Evolutionary conservation across 352 stramenopile genomes (phyloP), one percentile per base, ranked within the genome.

Genomic region (Blastocystis sp.): DNA sequence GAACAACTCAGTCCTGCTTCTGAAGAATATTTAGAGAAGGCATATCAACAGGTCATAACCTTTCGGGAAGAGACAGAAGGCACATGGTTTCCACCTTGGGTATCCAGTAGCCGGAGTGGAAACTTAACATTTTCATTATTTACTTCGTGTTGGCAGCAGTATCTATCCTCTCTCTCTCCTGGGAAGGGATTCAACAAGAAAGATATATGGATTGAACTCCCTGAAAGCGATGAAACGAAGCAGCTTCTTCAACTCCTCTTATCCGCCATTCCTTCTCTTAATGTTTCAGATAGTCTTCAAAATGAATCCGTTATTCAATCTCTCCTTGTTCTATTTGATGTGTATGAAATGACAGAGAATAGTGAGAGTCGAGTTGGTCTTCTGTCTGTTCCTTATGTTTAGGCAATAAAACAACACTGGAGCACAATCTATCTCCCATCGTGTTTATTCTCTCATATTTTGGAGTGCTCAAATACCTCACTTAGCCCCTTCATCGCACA

Each of bases 311-410:
- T 30, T 48, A 30, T 84, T 6, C 73, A 84, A 40, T 37, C 19
- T 24, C 37, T 53, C 40, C 30, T 84, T 11, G 4, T 27, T 13
- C 30, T 17, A 22, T 84, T 84, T 7, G 53, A 84, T 27, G 48
- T 84, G 33, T 66, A 54, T 40, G n/a, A 27, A 57, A 64, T 84
- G 42, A 84, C 73, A 9, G 73, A 84, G 30, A 84, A 84, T 37
- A 6, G 0, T 19, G 30, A 84, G 56, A 84, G 73, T 66, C 42
- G 17, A 37, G 73, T 84, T 27, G 13, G 0, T 57, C 59, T 22
- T 15, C 19, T 77, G 7, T 19, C 30, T 0, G 42, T 5, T 17
- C 2, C 15, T 68, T 6, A 58, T 24, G 5, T 27, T 4, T 44
- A 84, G 73, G 5, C 37, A 19, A 53, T 84, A n/a, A 84, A 84